Conservation (phyloP, 768 basidiomycete species). For the Amanita inopinata region DNA sequence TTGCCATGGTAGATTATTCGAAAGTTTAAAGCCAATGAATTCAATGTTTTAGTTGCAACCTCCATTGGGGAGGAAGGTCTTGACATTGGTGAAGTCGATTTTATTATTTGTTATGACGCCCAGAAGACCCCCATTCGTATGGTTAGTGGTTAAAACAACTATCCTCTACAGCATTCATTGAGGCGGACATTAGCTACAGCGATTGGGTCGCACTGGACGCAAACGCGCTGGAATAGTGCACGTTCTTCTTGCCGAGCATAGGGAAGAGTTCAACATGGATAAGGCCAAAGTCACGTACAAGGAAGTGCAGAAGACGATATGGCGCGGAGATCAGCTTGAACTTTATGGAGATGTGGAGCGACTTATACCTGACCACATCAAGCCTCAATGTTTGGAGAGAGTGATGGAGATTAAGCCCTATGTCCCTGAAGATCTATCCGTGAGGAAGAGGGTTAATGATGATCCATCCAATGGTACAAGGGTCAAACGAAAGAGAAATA, state of each 20-base stretch:
- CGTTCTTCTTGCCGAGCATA: slow-evolving; percentile 80
- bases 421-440: slow-evolving; percentile 38
- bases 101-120: slow-evolving; percentile 94
- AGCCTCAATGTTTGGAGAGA: slow-evolving; percentile 72
- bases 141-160: slow-evolving; percentile 38
- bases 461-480: slow-evolving; percentile 21
- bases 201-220: slow-evolving; percentile 90
- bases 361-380: slow-evolving; percentile 67
- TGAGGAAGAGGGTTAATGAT: slow-evolving; percentile 26
- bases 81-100: slow-evolving; percentile 95
- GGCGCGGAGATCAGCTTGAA: slow-evolving; percentile 78
- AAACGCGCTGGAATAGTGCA: slow-evolving; percentile 86
- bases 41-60: slow-evolving; percentile 90
- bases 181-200: slow-evolving; percentile 62
- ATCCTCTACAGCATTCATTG: slow-evolving; percentile 5
- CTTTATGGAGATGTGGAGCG: slow-evolving; percentile 89
- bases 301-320: slow-evolving; percentile 82
- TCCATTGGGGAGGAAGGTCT: slow-evolving; percentile 97
- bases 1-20: slow-evolving; percentile 55
- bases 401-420: slow-evolving; percentile 76
- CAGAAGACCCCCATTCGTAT: slow-evolving; percentile 95
- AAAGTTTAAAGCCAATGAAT: slow-evolving; percentile 78
- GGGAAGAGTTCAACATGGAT: slow-evolving; percentile 87
- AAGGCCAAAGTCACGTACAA: slow-evolving; percentile 80
- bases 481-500: slow-evolving; percentile 64